Percentiles rank a stretch among this genome's conserved stretches.
Evolutionary conservation across 2,329 filamentous ascomycete genomes (phyloP).

Genomic region (Cylindrodendrum hubeiense): DNA sequence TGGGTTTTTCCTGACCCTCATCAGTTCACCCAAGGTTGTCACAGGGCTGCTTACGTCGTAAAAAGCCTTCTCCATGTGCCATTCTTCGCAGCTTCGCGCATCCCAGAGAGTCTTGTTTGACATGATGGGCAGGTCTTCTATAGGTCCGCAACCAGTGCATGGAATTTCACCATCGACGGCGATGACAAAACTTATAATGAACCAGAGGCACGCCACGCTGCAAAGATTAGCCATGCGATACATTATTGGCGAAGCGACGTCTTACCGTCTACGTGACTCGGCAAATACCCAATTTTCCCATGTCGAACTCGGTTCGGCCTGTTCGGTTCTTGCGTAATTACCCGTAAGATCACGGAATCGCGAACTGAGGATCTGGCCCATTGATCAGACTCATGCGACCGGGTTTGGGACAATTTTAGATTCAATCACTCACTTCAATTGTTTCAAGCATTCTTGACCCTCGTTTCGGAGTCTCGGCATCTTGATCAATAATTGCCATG

Average conservation of each 20-base stretch:
- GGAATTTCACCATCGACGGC: conserved; percentile 26
- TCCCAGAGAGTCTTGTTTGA: conserved; percentile 42
- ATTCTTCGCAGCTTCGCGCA: conserved; percentile 40
- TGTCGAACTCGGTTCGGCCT: conserved; percentile 24
- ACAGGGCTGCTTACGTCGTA: conserved; percentile 29
- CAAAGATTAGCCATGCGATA: neutral
- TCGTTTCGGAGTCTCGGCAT: conserved; percentile 14
- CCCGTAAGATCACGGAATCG: conserved; percentile 24
- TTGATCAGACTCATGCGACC: neutral
- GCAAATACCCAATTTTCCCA: conserved; percentile 50
- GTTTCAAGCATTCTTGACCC: conserved; percentile 31
- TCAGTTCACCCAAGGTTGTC: conserved; percentile 35
- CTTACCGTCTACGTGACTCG: conserved; percentile 45
- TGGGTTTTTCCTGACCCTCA: conserved; percentile 1
- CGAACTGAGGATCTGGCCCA: conserved; percentile 22
- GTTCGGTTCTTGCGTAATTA: conserved; percentile 30
- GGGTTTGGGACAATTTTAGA: accelerated
- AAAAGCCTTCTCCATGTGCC: conserved; percentile 39
- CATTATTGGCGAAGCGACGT: accelerated
- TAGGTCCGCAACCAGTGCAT: conserved; percentile 7
- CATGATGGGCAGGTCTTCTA: conserved; percentile 29
- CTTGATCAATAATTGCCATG: conserved; percentile 44
- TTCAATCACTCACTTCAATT: conserved; percentile 27
- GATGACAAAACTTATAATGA: conserved; percentile 39
- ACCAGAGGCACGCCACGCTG: conserved; percentile 42